A percentile compares a stretch with the other conserved stretches of the same genome.
Evolutionary conservation across 1,284 basidiomycete species (phyloP).

Genomic region (Vanrija pseudolonga): DNA sequence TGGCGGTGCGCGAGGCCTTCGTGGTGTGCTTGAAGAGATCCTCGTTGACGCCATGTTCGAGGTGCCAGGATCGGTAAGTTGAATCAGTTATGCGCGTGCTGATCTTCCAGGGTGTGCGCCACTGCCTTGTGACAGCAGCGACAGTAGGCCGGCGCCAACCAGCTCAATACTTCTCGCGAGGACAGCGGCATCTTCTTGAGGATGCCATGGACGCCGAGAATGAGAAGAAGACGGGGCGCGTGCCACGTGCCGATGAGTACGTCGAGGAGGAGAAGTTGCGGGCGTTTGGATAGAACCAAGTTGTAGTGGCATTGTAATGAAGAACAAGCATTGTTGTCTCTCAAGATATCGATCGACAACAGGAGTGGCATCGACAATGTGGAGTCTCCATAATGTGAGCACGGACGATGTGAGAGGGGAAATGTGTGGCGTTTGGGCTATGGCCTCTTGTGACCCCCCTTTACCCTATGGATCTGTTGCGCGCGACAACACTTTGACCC

Average conservation of each 20-base stretch:
- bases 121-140: conserved; percentile 60
- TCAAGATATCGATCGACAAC: background rate
- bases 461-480: too few relatives aligned
- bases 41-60: conserved; percentile 87
- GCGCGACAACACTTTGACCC: too few relatives aligned
- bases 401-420: too few relatives aligned
- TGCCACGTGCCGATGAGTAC: background rate
- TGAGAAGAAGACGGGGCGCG: conserved; percentile 6
- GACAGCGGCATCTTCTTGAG: conserved; percentile 57
- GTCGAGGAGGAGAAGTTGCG: conserved; percentile 13
- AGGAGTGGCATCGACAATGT: too few relatives aligned
- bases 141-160: conserved; percentile 55
- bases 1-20: conserved; percentile 81
- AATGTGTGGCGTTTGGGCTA: too few relatives aligned
- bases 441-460: too few relatives aligned
- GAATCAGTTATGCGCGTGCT: background rate
- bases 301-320: background rate
- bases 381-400: too few relatives aligned
- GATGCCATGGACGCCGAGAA: conserved; percentile 59
- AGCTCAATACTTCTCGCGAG: conserved; percentile 61
- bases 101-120: conserved; percentile 55
- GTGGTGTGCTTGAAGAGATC: conserved; percentile 85
- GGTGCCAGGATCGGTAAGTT: conserved; percentile 67
- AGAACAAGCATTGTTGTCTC: background rate
- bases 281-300: conserved; percentile 9